Base-by-base conservation (phyloP, 495 filamentous ascomycete species). In the Aspergillus nanangensis region DNA sequence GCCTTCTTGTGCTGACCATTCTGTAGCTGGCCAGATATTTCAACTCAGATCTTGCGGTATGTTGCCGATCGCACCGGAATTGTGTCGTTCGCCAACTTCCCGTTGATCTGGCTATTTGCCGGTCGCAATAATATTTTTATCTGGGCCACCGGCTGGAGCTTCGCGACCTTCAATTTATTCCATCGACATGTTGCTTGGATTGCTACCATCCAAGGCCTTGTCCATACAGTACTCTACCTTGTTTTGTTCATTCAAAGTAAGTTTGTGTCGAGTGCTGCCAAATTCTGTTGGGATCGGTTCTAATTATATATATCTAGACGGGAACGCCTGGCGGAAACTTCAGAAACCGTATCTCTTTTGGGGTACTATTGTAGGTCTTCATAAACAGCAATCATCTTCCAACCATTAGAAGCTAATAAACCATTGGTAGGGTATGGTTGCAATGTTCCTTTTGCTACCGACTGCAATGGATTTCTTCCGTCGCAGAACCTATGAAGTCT, bases 161-260 rank as follows among this genome's bases (percentile, higher is more conserved):
- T 76, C 49, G 62, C 72, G 1, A 76, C 67, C 0, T 79, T 77
- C 51, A 75, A 76, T 36, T 53, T 76, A 2, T 77, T 80, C 23
- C 78, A 81, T 62, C 75, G 76, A 13, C 75, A 77, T 69, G 63
- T 78, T 21, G 78, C 78, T 3, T 63, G 75, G 42, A 65, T 79
- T 5, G 74, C 76, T 3, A 77, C 74, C 3, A 25, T 78, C 18
- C 69, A 80, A 53, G 78, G 67, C 2, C 48, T 72, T 8, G 58
- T 73, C 2, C 78, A 81, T 55, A 64, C 67, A 0, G 3, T 59
- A 14, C 38, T 64, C 2, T 72, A 72, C 34, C 8, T 62, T 1
- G 45, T 65, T 1, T 50, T 70, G 8, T 66, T 62, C 23, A 43
- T 60, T 20, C 48, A 53, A 42, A 47, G 68, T 70, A 48, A 44